A percentile compares a stretch with the other conserved stretches of the same genome.
phyloP scores from a whole-genome alignment of 192 early-diverging fungal genomes.

The Backusella morwellensis region DNA sequence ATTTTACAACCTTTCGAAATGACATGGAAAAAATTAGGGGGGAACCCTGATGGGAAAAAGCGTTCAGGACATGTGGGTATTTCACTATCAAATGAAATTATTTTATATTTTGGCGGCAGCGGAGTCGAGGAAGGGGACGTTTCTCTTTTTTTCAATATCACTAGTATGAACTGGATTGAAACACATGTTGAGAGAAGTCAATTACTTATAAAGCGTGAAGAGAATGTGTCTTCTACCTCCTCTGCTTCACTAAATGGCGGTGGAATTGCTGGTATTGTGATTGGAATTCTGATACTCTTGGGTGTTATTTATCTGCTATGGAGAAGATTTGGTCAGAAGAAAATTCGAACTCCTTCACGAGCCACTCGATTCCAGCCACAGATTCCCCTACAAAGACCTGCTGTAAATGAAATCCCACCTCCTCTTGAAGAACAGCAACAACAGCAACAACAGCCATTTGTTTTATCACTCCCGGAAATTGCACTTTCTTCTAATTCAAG shows the following conservation, averaged over 20 bases:
- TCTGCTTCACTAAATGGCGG: neutral
- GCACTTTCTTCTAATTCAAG: neutral
- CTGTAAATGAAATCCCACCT: neutral
- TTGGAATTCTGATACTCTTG: neutral
- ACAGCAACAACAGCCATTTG: too few relatives aligned
- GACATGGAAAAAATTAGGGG: neutral
- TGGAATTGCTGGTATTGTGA: neutral
- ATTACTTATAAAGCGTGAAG: neutral
- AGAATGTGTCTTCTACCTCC: neutral
- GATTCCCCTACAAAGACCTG: neutral
- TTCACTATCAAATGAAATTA: neutral
- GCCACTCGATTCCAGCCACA: slow-evolving; percentile 2
- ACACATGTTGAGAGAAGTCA: too few relatives aligned
- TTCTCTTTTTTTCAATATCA: neutral
- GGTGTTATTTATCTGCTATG: neutral
- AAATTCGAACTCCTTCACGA: neutral
- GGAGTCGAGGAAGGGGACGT: neutral
- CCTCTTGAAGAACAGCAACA: neutral
- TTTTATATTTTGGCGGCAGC: slow-evolving; percentile 2
- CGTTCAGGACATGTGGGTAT: neutral
- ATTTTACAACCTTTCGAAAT: neutral
- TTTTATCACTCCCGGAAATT: neutral
- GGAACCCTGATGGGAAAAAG: neutral
- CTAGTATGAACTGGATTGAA: slow-evolving; percentile 3
- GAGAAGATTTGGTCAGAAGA: neutral